phyloP scores from a whole-genome alignment of 331 rosid species.

The Arachis monticola region DNA sequence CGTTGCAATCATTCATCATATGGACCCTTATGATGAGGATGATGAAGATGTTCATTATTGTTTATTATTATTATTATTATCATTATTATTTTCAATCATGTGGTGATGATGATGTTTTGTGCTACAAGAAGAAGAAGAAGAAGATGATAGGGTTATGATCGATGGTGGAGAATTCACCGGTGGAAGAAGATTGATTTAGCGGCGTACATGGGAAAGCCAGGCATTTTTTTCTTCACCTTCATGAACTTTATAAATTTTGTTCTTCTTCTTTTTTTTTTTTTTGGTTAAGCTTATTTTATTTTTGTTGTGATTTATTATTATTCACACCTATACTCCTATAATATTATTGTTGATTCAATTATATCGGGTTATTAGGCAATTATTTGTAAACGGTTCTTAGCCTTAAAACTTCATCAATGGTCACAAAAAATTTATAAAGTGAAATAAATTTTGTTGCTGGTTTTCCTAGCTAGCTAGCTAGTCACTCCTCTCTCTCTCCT shows the following conservation, averaged over 20 bases:
- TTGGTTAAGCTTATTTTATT: not conserved
- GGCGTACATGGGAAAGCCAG: constrained; percentile 99
- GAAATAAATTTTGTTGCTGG: constrained; percentile 61
- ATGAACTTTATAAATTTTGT: not conserved
- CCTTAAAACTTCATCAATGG: constrained; percentile 34
- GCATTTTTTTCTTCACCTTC: constrained; percentile 70
- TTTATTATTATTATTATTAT: no score
- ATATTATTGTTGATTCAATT: constrained; percentile 17
- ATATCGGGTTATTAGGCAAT: constrained; percentile 26
- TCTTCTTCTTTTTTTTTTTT: not conserved
- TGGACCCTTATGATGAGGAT: constrained; percentile 1
- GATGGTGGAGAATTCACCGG: constrained; percentile 58
- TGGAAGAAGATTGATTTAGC: constrained; percentile 25
- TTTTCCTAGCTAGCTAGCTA: constrained; percentile 42
- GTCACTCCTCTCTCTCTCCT: constrained; percentile 20
- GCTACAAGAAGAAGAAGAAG: constrained; percentile 31
- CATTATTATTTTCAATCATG: constrained; percentile 39
- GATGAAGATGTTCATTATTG: constrained; percentile 3
- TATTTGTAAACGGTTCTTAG: constrained; percentile 46
- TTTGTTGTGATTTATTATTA: not conserved
- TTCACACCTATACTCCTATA: not conserved
- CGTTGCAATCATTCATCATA: constrained; percentile 28
- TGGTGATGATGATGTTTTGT: constrained; percentile 38
- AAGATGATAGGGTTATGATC: constrained; percentile 6
- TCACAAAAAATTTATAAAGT: constrained; percentile 36